Evolutionary conservation across 2,329 filamentous ascomycete genomes (phyloP).

Genomic region (Neonectria coccinea): DNA sequence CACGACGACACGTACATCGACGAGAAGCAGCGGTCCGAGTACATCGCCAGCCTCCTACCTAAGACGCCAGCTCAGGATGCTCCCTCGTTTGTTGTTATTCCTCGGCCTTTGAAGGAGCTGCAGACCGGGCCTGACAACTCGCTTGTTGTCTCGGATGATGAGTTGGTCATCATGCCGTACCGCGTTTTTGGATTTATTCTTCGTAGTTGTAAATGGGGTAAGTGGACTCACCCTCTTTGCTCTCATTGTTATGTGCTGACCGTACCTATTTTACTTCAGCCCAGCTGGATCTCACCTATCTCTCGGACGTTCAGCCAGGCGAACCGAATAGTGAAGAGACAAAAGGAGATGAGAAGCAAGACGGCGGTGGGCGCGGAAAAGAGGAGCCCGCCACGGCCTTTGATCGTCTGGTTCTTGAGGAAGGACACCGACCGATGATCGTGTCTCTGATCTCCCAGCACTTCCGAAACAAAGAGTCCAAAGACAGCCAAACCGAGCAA

Average conservation of each 20-base stretch:
- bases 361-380: neutral
- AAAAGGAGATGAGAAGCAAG: neutral
- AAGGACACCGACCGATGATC: slow-evolving; percentile 46
- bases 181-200: slow-evolving; percentile 51
- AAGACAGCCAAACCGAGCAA: slow-evolving; percentile 29
- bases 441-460: slow-evolving; percentile 48
- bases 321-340: neutral
- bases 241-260: neutral
- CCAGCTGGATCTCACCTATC: slow-evolving; percentile 11
- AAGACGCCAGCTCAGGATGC: neutral
- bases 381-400: slow-evolving; percentile 36
- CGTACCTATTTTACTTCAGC: neutral
- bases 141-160: slow-evolving; percentile 34
- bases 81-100: slow-evolving; percentile 3
- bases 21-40: slow-evolving; percentile 15
- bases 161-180: slow-evolving; percentile 49
- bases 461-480: slow-evolving; percentile 44
- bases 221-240: slow-evolving; percentile 10
- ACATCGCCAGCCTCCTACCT: slow-evolving; percentile 3
- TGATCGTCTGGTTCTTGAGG: slow-evolving; percentile 42
- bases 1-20: slow-evolving; percentile 23
- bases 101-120: slow-evolving; percentile 11
- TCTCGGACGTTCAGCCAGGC: neutral
- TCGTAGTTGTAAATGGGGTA: slow-evolving; percentile 50
- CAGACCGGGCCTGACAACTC: neutral